phyloP scores from a whole-genome alignment of 176 grass and related monocot species.

The Oryza glumipatula region DNA sequence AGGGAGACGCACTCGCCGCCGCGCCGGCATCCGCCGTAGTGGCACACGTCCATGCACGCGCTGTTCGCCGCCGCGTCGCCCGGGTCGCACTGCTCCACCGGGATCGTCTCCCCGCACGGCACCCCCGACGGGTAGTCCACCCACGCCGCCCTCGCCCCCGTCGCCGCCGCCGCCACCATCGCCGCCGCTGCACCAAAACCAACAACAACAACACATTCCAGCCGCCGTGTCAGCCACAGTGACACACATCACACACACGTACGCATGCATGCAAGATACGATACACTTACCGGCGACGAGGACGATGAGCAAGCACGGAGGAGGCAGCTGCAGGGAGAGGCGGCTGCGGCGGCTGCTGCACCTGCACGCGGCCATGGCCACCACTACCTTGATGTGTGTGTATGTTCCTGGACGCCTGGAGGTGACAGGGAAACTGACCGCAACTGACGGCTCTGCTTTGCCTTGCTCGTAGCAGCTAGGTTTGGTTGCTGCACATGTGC shows the following conservation, averaged over 20 bases:
- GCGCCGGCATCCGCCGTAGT: constrained; percentile 66
- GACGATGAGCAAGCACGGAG: constrained; percentile 16
- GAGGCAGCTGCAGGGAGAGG: not conserved
- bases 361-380: constrained; percentile 14
- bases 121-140: constrained; percentile 66
- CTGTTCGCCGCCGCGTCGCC: constrained; percentile 54
- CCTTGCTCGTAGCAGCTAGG: not conserved
- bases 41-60: constrained; percentile 74
- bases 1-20: constrained; percentile 59
- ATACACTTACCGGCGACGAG: constrained; percentile 33
- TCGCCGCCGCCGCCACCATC: constrained; percentile 20
- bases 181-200: constrained; percentile 17
- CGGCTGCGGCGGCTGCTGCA: not conserved
- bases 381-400: not conserved
- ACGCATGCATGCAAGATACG: not conserved
- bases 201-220: not conserved
- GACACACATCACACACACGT: not conserved
- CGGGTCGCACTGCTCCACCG: constrained; percentile 66
- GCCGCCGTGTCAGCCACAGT: not conserved
- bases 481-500: not conserved
- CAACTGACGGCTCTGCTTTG: not conserved
- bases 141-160: constrained; percentile 51
- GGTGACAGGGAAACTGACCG: not conserved
- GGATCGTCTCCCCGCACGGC: constrained; percentile 57
- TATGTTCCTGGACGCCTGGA: not conserved